phyloP scores from a whole-genome alignment of 495 filamentous ascomycete genomes.

The Rusavskia elegans region DNA sequence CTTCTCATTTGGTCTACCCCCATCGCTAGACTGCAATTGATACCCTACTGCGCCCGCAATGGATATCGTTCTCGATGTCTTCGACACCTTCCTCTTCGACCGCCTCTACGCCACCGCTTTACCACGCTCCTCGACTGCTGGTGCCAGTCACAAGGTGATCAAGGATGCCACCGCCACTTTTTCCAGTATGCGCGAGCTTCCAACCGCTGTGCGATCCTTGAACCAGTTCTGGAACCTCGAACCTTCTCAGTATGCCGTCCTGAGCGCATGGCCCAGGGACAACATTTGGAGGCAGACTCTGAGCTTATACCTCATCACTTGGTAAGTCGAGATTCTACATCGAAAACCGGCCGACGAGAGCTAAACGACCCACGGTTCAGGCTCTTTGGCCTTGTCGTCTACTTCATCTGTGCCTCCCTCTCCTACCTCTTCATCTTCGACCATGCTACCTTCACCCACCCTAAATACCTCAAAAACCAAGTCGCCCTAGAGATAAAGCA shows the following conservation, averaged over 20 bases:
- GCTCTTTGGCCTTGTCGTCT: slow-evolving; percentile 69
- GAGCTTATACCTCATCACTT: slow-evolving; percentile 70
- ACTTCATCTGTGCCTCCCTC: slow-evolving; percentile 68
- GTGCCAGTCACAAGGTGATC: slow-evolving; percentile 4
- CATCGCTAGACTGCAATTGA: background rate
- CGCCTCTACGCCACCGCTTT: slow-evolving; percentile 56
- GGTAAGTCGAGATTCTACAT: slow-evolving; percentile 30
- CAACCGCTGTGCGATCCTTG: slow-evolving; percentile 54
- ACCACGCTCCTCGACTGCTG: slow-evolving; percentile 37
- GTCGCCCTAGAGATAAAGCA: slow-evolving; percentile 74
- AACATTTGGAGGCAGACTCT: slow-evolving; percentile 63
- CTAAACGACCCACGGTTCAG: slow-evolving; percentile 25
- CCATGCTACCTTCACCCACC: slow-evolving; percentile 74
- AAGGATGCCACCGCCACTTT: slow-evolving; percentile 20
- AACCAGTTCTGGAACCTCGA: slow-evolving; percentile 52
- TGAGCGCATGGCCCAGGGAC: slow-evolving; percentile 65
- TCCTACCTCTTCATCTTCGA: slow-evolving; percentile 93
- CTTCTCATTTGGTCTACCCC: background rate
- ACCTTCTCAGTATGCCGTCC: slow-evolving; percentile 64
- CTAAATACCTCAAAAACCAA: slow-evolving; percentile 92
- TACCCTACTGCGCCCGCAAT: slow-evolving; percentile 29
- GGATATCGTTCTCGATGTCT: slow-evolving; percentile 81
- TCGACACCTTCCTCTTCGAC: slow-evolving; percentile 75
- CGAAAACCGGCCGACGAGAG: no score
- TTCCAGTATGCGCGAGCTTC: slow-evolving; percentile 22